A percentile compares a stretch with the other conserved stretches of the same genome.
Conservation (phyloP, 2,329 filamentous ascomycete species). For the Neopestalotiopsis clavispora region DNA sequence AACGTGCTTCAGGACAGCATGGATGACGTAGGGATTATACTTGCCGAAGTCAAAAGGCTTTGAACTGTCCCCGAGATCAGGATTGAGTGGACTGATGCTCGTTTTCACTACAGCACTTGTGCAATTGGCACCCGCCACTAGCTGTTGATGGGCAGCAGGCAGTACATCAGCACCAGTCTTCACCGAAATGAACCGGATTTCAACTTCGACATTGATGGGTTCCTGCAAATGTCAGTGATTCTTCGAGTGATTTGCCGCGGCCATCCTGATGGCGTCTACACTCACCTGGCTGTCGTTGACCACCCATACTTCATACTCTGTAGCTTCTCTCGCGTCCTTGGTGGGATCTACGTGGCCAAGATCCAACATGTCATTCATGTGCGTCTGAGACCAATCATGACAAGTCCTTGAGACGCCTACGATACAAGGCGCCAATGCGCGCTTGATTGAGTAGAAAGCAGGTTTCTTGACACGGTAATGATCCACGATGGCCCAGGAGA, state of each 20-base stretch:
- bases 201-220: slow-evolving; percentile 33
- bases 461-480: slow-evolving; percentile 52
- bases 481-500: slow-evolving; percentile 68
- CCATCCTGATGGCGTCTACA: no score
- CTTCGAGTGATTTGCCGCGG: no score
- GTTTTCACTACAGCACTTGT: slow-evolving; percentile 45
- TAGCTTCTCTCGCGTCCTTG: slow-evolving; percentile 39
- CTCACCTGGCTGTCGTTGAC: slow-evolving; percentile 33
- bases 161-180: slow-evolving; percentile 42
- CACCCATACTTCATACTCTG: slow-evolving; percentile 50
- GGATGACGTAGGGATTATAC: slow-evolving; percentile 52
- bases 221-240: slow-evolving; percentile 1
- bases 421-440: slow-evolving; percentile 64
- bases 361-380: slow-evolving; percentile 44
- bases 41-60: slow-evolving; percentile 39
- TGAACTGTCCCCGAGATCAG: slow-evolving; percentile 22
- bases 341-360: slow-evolving; percentile 45
- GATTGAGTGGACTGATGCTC: slow-evolving; percentile 28
- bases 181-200: slow-evolving; percentile 47
- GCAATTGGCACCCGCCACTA: slow-evolving; percentile 38
- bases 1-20: slow-evolving; percentile 43
- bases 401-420: slow-evolving; percentile 57
- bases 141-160: slow-evolving; percentile 25
- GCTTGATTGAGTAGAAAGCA: slow-evolving; percentile 46
- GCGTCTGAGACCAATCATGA: slow-evolving; percentile 49